Conservation (phyloP, 257 asterid species). For the Ligustrum vulgare region DNA sequence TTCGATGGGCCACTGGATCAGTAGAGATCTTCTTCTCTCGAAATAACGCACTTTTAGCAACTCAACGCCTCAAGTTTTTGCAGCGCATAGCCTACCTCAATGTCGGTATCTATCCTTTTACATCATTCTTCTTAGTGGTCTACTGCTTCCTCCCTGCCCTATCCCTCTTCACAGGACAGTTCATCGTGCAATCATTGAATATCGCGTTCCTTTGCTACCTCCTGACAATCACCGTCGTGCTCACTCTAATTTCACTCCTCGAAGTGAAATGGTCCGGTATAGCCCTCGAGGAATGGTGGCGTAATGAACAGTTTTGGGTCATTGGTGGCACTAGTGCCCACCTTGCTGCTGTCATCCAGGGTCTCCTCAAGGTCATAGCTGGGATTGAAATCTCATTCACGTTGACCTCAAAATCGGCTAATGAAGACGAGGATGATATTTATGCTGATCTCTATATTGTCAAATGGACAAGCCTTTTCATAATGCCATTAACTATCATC, state of each 20-base stretch:
- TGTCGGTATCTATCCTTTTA: conserved; percentile 95
- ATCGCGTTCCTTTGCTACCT: conserved; percentile 66
- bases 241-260: conserved; percentile 69
- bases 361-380: conserved; percentile 81
- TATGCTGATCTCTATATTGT: conserved; percentile 76
- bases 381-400: conserved; percentile 91
- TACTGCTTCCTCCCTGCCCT: conserved; percentile 92
- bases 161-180: conserved; percentile 80
- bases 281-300: conserved; percentile 88
- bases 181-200: conserved; percentile 72
- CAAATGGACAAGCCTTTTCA: conserved; percentile 83
- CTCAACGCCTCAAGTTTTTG: conserved; percentile 79
- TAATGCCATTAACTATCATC: conserved; percentile 68
- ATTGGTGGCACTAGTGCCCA: conserved; percentile 94
- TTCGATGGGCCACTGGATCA: conserved; percentile 97
- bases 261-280: conserved; percentile 97
- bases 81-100: conserved; percentile 89
- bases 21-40: conserved; percentile 93
- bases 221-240: conserved; percentile 57
- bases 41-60: conserved; percentile 80
- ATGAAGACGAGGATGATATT: conserved; percentile 73
- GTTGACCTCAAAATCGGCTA: conserved; percentile 63
- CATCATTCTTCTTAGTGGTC: conserved; percentile 79
- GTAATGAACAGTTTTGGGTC: conserved; percentile 96
- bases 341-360: conserved; percentile 78